Evolutionary conservation across 2,329 filamentous ascomycete genomes (phyloP), one percentile per base, ranked within the genome.

Genomic region (Diplodia seriata): DNA sequence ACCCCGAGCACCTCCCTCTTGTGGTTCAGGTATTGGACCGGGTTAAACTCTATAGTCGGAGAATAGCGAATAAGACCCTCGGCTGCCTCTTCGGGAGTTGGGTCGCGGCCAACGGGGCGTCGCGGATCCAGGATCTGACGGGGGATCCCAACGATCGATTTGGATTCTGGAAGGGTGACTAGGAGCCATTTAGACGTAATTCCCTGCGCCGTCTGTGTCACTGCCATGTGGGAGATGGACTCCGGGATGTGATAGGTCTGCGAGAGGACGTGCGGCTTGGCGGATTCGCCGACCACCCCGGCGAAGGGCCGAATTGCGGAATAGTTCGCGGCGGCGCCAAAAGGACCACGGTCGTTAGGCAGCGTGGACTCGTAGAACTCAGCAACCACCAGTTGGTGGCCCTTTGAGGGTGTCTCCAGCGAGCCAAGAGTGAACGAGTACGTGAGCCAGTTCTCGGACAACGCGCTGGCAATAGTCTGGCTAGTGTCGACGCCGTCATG

Each of bases 361-460:
- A 89, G 80, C 0, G 90, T 85, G 0, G 94, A 97, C 78, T 97
- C 95, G 80, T 94, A 98, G 43, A 99, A 87, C 75, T 99, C 94
- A 0, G 91, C 90, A 12, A 97, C 86, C 23, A 94, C 86, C 8
- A 98, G 85, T 73, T 97, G 92, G 78, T 97, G 92, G 47, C 94
- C 94, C 78, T 93, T 92, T 69, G 94, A 86, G 66, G 73, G 68
- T 18, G 77, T 71, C 67, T 85, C 83, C n/a, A 84, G 80, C 3
- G 81, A 74, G 70, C 89, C 86, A 8, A 80, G 73, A 1, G 85
- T 82, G 78, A 94, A 91, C 8, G 92, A 91, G 82, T 97, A 98
- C 7, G 90, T 86, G 75, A 96, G 94, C 93, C 94, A 98, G 80
- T 99, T 98, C 83, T 99, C 95, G 0, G 93, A 91, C 64, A 97